A percentile compares a stretch with the other conserved stretches of the same genome.
phyloP scores from a whole-genome alignment of 1,284 basidiomycete species.

The Spongispora temasekensis region DNA sequence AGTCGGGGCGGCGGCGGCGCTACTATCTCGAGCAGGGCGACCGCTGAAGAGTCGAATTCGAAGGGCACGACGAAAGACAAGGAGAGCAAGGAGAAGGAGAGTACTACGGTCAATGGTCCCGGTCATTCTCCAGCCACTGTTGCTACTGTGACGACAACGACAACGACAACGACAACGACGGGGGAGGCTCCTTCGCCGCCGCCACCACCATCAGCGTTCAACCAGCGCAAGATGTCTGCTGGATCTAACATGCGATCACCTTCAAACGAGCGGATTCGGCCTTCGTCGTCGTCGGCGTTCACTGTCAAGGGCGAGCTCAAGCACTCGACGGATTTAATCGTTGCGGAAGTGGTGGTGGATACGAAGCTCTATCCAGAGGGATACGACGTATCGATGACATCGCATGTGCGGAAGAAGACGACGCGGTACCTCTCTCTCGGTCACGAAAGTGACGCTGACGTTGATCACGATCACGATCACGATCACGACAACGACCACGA shows the following conservation, averaged over 20 bases:
- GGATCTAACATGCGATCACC: constrained; percentile 17
- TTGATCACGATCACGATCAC: no score
- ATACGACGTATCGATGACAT: constrained; percentile 58
- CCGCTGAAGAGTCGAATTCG: constrained; percentile 22
- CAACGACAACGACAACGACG: no score
- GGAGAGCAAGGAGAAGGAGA: no score
- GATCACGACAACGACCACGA: neutral
- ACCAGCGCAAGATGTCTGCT: constrained; percentile 19
- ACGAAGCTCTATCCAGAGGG: constrained; percentile 73
- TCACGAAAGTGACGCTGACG: no score
- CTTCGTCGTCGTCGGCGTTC: constrained; percentile 49
- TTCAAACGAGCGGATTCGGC: constrained; percentile 22
- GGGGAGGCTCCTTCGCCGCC: neutral
- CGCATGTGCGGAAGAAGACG: constrained; percentile 43
- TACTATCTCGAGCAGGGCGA: no score
- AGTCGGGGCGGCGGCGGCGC: neutral
- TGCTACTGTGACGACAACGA: no score
- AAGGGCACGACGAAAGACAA: no score
- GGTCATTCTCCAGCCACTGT: no score
- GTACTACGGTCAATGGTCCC: no score
- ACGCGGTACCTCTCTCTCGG: constrained; percentile 28
- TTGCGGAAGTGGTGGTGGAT: constrained; percentile 75
- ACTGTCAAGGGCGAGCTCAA: constrained; percentile 60
- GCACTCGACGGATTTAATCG: constrained; percentile 58
- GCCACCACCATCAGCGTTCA: constrained; percentile 14